Percentiles rank a stretch among this genome's conserved stretches.
phyloP scores from a whole-genome alignment of 78 protist genomes.

The slime mould (Dictyostelium discoideum) region dicty_2.7 NC_007088.5:3473001-3473500 shows the following conservation, averaged over 20 bases:
- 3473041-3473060: background rate
- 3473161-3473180: constrained; percentile 30
- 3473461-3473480: background rate
- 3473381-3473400: constrained; percentile 26
- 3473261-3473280: background rate
- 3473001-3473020: background rate
- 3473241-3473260: background rate
- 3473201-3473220: constrained; percentile 36
- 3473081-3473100: constrained; percentile 12
- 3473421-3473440: constrained; percentile 9
- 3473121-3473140: background rate
- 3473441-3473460: background rate
- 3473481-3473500: background rate
- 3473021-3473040: background rate
- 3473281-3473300: background rate
- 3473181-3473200: constrained; percentile 34
- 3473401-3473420: constrained; percentile 11
- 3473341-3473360: constrained; percentile 48
- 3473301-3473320: background rate
- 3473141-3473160: background rate
- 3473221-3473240: constrained; percentile 37
- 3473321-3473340: constrained; percentile 17
- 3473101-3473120: constrained; percentile 39
- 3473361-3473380: constrained; percentile 48
- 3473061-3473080: background rate